Evolutionary conservation across 2,329 filamentous ascomycete species (phyloP).

Genomic region (Colletotrichum sp.): DNA sequence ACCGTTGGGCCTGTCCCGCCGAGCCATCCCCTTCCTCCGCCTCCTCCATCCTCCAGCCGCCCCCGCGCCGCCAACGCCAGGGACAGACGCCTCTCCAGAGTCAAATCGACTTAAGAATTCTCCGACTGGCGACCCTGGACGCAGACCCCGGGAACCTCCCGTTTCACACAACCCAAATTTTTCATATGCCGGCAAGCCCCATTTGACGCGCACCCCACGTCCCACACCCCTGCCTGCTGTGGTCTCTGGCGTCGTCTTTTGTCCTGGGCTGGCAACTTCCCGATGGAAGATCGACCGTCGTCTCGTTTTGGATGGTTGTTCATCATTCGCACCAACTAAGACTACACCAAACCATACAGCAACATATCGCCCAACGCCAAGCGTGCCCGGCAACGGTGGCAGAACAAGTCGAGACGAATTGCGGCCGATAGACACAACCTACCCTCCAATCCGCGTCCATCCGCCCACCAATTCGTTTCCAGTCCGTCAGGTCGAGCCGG

Average conservation of each 20-base stretch:
- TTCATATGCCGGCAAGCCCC: slow-evolving; percentile 4
- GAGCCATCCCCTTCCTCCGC: background rate
- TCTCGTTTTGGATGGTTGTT: slow-evolving; percentile 13
- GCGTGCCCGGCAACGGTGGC: background rate
- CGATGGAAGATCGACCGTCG: slow-evolving; percentile 15
- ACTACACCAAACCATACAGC: background rate
- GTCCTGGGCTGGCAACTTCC: background rate
- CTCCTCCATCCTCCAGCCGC: background rate
- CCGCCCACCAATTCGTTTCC: background rate
- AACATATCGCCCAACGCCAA: slow-evolving; percentile 2
- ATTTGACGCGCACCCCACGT: slow-evolving; percentile 11
- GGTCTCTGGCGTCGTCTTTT: background rate
- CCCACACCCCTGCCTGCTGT: background rate
- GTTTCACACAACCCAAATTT: slow-evolving; percentile 12
- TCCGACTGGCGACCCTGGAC: slow-evolving; percentile 12
- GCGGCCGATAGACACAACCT: background rate
- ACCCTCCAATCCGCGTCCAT: background rate
- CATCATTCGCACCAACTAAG: background rate
- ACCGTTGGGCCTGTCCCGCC: slow-evolving; percentile 1
- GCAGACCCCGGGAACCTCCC: background rate
- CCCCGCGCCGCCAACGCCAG: background rate
- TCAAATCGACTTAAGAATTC: slow-evolving; percentile 18
- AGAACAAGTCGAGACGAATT: background rate
- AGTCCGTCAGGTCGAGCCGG: slow-evolving; percentile 16
- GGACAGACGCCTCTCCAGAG: slow-evolving; percentile 6